phyloP scores from a whole-genome alignment of 2,329 filamentous ascomycete species.

The Sporothrix sp. region DNA sequence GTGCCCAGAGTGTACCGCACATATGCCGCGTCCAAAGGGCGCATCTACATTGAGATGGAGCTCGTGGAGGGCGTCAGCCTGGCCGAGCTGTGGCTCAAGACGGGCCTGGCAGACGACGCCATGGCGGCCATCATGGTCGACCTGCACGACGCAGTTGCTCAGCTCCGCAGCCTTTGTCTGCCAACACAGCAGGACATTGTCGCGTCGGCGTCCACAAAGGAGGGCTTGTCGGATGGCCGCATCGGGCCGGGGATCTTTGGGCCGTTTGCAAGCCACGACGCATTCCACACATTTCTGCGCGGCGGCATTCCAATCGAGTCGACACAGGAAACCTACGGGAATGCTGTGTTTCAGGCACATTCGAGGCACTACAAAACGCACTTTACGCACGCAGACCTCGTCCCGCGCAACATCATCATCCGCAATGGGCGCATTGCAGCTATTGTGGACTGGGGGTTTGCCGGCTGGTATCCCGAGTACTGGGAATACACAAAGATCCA shows the following conservation, averaged over 20 bases:
- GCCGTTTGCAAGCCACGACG: neutral
- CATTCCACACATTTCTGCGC: conserved; percentile 8
- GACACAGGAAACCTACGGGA: neutral
- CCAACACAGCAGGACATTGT: conserved; percentile 5
- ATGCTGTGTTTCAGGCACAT: conserved; percentile 3
- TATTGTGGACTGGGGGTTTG: conserved; percentile 39
- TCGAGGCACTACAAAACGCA: neutral
- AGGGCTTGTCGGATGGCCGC: neutral
- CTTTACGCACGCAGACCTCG: conserved; percentile 47
- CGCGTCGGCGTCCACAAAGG: neutral
- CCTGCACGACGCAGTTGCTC: neutral
- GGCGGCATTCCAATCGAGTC: neutral
- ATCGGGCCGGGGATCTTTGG: conserved; percentile 1
- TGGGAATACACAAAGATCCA: conserved; percentile 26
- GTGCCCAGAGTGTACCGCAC: conserved; percentile 6
- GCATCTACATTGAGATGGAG: conserved; percentile 13
- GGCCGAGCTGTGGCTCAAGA: neutral
- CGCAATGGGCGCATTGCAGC: conserved; percentile 30
- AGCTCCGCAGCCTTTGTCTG: conserved; percentile 4
- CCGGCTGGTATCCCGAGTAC: conserved; percentile 36
- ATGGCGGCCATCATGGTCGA: conserved; percentile 4
- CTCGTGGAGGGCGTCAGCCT: neutral
- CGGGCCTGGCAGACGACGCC: neutral
- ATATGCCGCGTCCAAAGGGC: neutral
- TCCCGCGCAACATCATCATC: conserved; percentile 36